phyloP scores from a whole-genome alignment of 768 basidiomycete species.

The Calocera viscosa region DNA sequence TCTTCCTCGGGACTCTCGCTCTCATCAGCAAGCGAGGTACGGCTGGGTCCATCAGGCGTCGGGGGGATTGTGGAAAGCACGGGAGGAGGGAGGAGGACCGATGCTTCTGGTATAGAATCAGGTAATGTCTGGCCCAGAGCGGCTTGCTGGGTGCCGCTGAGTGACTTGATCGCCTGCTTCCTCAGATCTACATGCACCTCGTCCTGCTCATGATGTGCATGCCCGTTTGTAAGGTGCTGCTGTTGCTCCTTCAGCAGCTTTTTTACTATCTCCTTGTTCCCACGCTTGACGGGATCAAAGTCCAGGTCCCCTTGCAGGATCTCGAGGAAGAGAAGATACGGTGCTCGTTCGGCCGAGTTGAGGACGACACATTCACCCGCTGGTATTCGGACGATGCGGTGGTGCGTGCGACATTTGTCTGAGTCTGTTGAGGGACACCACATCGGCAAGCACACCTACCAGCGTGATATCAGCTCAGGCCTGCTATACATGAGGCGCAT shows the following conservation, averaged over 20 bases:
- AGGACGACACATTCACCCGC: constrained; percentile 96
- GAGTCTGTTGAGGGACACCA: constrained; percentile 46
- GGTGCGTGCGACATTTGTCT: constrained; percentile 52
- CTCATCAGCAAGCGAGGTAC: background rate
- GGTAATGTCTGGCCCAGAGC: background rate
- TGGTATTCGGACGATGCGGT: constrained; percentile 91
- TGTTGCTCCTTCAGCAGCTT: constrained; percentile 32
- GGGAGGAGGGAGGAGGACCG: background rate
- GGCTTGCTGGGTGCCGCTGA: constrained; percentile 1
- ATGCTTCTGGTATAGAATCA: background rate
- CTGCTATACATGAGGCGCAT: background rate
- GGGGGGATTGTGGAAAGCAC: background rate
- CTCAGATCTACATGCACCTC: constrained; percentile 18
- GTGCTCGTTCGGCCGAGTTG: constrained; percentile 93
- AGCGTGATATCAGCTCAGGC: constrained; percentile 11
- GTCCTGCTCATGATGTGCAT: background rate
- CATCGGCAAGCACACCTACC: constrained; percentile 31
- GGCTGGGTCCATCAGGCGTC: background rate
- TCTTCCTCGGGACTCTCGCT: constrained; percentile 21
- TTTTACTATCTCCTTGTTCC: constrained; percentile 73
- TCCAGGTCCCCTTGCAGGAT: constrained; percentile 81
- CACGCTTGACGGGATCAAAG: constrained; percentile 72
- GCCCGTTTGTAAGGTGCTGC: constrained; percentile 9
- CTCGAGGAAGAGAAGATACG: constrained; percentile 85
- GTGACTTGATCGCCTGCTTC: constrained; percentile 56